Conservation (phyloP, 306 rosid genomes). For the Vachellia pachyceras region DNA sequence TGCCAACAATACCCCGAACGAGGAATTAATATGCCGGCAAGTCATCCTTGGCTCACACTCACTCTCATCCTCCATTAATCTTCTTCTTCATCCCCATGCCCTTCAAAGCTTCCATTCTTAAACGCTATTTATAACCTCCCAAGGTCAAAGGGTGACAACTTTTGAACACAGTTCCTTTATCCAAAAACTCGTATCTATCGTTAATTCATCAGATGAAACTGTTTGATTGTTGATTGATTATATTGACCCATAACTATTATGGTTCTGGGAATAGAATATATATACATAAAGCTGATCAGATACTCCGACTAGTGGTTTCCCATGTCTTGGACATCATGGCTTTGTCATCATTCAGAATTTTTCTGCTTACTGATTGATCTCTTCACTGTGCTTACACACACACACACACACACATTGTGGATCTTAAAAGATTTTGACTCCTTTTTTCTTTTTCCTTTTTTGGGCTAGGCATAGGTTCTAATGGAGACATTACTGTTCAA, state of each 20-base stretch:
- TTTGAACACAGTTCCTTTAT: too few relatives aligned
- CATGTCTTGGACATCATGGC: constrained; percentile 34
- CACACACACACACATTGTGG: too few relatives aligned
- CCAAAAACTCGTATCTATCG: too few relatives aligned
- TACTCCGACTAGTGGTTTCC: constrained; percentile 3
- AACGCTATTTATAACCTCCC: constrained; percentile 27
- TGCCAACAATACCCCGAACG: constrained; percentile 16
- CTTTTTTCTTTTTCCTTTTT: too few relatives aligned
- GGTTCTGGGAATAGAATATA: constrained; percentile 49
- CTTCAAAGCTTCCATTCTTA: neutral
- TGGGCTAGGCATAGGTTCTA: too few relatives aligned
- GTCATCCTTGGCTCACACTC: constrained; percentile 60
- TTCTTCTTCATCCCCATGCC: neutral
- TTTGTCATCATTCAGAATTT: constrained; percentile 42
- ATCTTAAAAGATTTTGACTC: too few relatives aligned
- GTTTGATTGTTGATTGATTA: constrained; percentile 15
- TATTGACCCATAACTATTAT: neutral
- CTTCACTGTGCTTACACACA: neutral
- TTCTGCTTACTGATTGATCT: neutral
- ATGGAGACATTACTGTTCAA: too few relatives aligned
- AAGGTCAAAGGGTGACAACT: constrained; percentile 36
- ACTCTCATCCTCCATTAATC: constrained; percentile 40
- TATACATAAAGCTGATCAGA: neutral
- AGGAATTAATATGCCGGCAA: constrained; percentile 40
- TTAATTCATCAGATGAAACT: neutral